Percentiles rank a stretch among this genome's conserved stretches.
These are phyloP conservation scores for Psilocybe cubensis DNA, from an alignment of 768 basidiomycete species.

Conservation along the genomic window DNA sequence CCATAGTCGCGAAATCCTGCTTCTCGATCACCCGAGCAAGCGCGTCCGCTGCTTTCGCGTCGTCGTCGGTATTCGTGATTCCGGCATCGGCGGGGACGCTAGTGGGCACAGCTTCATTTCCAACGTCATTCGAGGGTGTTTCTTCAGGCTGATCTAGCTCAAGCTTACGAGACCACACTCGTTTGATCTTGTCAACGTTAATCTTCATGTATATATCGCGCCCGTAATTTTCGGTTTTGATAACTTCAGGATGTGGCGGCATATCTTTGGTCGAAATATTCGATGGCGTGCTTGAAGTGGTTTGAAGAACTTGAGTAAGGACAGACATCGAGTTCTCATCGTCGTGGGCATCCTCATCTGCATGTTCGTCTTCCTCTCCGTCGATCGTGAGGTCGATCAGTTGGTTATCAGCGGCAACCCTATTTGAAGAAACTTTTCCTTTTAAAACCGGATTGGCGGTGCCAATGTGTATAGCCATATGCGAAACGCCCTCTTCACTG, in stretches of 20 bases:
- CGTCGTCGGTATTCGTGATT: constrained; percentile 46
- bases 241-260: constrained; percentile 41
- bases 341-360: constrained; percentile 24
- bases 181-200: constrained; percentile 27
- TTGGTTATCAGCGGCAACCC: no score
- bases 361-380: constrained; percentile 19
- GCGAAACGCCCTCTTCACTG: background rate
- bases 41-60: constrained; percentile 61
- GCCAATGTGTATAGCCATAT: no score
- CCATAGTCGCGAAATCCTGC: constrained; percentile 82
- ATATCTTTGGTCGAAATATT: constrained; percentile 12
- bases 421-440: background rate
- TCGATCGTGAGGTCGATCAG: constrained; percentile 6
- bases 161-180: constrained; percentile 18
- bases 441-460: no score
- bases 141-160: constrained; percentile 2
- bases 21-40: constrained; percentile 88
- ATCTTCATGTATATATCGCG: constrained; percentile 32
- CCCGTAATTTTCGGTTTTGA: constrained; percentile 32
- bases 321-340: constrained; percentile 20
- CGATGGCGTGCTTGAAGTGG: constrained; percentile 13
- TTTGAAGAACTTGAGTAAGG: constrained; percentile 19
- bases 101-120: background rate
- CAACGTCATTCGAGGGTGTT: background rate
- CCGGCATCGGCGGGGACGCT: constrained; percentile 40